These are phyloP conservation scores for Wickerhamomyces strasburgensis DNA, from an alignment of 805 yeast species.

Conservation along the genomic window DNA sequence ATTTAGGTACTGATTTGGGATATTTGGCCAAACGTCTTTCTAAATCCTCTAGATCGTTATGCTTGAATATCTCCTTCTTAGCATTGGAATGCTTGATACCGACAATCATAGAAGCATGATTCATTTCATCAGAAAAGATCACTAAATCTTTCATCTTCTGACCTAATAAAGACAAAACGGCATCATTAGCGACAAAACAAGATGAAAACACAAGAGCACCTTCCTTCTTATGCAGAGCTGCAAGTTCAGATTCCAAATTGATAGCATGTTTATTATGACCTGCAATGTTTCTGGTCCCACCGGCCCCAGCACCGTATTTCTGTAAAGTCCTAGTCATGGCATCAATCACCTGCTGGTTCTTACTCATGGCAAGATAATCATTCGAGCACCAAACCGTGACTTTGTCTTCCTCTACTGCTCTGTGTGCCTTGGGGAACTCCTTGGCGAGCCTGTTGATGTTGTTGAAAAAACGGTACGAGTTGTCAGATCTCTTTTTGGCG, in stretches of 20 bases:
- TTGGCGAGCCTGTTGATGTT: conserved; percentile 93
- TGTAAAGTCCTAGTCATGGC: conserved; percentile 78
- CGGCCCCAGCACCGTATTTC: conserved; percentile 97
- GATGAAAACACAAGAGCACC: conserved; percentile 94
- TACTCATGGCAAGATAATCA: conserved; percentile 95
- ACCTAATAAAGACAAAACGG: conserved; percentile 85
- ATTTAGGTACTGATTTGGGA: conserved; percentile 85
- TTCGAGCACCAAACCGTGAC: conserved; percentile 99
- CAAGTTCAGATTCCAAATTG: conserved; percentile 77
- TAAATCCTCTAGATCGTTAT: conserved; percentile 80
- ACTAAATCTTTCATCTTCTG: conserved; percentile 86
- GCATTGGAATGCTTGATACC: conserved; percentile 91
- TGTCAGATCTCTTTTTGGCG: conserved; percentile 72
- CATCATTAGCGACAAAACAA: conserved; percentile 96
- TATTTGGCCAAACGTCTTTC: conserved; percentile 73
- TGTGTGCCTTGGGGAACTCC: conserved; percentile 92
- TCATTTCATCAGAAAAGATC: conserved; percentile 81
- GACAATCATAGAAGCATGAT: conserved; percentile 97
- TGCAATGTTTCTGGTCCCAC: conserved; percentile 98
- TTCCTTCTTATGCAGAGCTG: conserved; percentile 88
- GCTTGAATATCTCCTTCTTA: conserved; percentile 84
- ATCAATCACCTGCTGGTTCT: conserved; percentile 63
- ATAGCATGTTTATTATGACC: conserved; percentile 95
- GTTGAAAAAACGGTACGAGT: conserved; percentile 93
- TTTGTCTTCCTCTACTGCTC: conserved; percentile 65